Evolutionary conservation across 345 rosid genomes (phyloP).

Genomic region (Linum usitatissimum): DNA sequence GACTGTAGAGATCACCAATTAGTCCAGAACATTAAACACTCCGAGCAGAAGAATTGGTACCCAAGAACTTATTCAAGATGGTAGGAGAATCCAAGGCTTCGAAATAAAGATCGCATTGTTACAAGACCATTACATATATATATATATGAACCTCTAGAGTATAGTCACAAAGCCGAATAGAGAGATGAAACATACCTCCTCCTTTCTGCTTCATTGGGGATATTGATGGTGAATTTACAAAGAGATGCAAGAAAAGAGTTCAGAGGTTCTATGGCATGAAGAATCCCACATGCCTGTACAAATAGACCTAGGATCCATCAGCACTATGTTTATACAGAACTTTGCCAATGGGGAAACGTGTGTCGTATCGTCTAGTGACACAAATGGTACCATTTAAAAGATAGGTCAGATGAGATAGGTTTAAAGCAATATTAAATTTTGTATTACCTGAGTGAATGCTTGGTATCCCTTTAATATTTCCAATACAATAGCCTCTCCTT

Average conservation of each 20-base stretch:
- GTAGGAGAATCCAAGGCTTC: neutral
- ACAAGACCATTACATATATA: neutral
- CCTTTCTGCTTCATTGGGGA: slow-evolving; percentile 67
- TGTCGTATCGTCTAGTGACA: neutral
- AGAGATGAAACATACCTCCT: slow-evolving; percentile 39
- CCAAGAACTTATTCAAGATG: neutral
- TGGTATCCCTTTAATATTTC: slow-evolving; percentile 96
- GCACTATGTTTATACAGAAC: neutral
- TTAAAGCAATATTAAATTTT: neutral
- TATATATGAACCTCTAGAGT: neutral
- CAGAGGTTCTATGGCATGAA: slow-evolving; percentile 89
- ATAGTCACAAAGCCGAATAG: neutral
- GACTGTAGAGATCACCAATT: slow-evolving; percentile 45
- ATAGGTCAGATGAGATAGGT: neutral
- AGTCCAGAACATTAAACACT: slow-evolving; percentile 14
- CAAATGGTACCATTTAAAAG: neutral
- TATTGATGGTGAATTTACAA: slow-evolving; percentile 82
- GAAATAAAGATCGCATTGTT: too few species aligned
- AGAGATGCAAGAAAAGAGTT: slow-evolving; percentile 93
- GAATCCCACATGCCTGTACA: slow-evolving; percentile 93
- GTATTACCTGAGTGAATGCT: slow-evolving; percentile 92
- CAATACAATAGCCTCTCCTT: slow-evolving; percentile 94
- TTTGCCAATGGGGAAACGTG: slow-evolving; percentile 1
- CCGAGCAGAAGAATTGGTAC: neutral
- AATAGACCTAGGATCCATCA: slow-evolving; percentile 16